Percentiles rank a stretch among this genome's conserved stretches.
Conservation (phyloP, 2,329 filamentous ascomycete genomes). For the Diaporthe sp. region DNA sequence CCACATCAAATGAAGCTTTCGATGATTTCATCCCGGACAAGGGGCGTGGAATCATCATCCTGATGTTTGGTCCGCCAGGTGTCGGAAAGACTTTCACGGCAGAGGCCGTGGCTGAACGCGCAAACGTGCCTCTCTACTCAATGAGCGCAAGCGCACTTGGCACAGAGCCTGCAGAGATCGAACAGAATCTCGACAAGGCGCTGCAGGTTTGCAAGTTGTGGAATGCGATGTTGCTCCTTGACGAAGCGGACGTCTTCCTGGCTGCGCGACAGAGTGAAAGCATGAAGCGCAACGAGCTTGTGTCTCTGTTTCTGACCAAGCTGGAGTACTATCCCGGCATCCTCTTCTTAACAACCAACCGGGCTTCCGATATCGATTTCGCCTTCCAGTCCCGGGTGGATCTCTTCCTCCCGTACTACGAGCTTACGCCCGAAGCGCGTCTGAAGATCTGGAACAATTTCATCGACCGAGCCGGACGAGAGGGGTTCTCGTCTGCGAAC, state of each 20-base stretch:
- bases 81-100: conserved; percentile 30
- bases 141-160: conserved; percentile 57
- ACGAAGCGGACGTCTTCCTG: conserved; percentile 60
- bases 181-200: conserved; percentile 50
- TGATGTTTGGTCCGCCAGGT: conserved; percentile 20
- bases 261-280: conserved; percentile 49
- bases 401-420: conserved; percentile 50
- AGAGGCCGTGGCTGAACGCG: conserved; percentile 52
- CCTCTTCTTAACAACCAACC: conserved; percentile 55
- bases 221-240: conserved; percentile 58
- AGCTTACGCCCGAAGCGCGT: conserved; percentile 48
- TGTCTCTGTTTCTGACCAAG: conserved; percentile 50
- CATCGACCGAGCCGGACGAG: background rate
- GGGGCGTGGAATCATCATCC: conserved; percentile 39
- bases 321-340: conserved; percentile 55
- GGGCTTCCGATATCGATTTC: conserved; percentile 51
- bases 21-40: conserved; percentile 43
- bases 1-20: conserved; percentile 27
- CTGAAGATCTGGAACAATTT: conserved; percentile 54
- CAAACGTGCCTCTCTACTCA: conserved; percentile 54
- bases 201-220: conserved; percentile 55
- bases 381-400: conserved; percentile 55
- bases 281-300: conserved; percentile 55
- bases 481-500: background rate
- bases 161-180: conserved; percentile 49